Percentiles rank a stretch among this genome's conserved stretches.
Conservation (phyloP, 805 yeast genomes). For the Candida boleticola region DNA sequence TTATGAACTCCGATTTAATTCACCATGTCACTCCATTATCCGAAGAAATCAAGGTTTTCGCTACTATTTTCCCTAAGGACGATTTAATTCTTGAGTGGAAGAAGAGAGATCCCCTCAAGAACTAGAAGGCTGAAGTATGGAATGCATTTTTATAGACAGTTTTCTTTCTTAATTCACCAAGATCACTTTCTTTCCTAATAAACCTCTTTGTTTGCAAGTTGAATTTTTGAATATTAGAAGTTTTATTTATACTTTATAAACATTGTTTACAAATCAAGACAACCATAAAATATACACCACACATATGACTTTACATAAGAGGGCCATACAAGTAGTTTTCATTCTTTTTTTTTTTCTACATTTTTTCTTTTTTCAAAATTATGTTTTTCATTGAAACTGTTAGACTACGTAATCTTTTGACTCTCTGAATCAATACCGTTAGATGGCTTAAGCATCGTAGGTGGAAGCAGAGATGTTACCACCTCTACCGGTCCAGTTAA, state of each 20-base stretch:
- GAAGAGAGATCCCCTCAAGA: conserved; percentile 53
- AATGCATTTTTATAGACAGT: not conserved
- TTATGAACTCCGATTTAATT: conserved; percentile 72
- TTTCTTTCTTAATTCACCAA: not conserved
- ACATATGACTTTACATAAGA: too few relatives aligned
- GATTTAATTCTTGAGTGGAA: conserved; percentile 80
- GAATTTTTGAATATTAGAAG: too few relatives aligned
- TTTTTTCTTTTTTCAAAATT: too few relatives aligned
- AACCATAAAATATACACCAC: too few relatives aligned
- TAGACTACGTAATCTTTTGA: too few relatives aligned
- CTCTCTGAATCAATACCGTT: too few relatives aligned
- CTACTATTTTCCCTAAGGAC: conserved; percentile 97
- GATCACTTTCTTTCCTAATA: not conserved
- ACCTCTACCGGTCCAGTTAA: conserved; percentile 99
- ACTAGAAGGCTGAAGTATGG: not conserved
- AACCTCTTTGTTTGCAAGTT: too few relatives aligned
- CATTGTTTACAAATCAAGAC: too few relatives aligned
- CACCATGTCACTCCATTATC: conserved; percentile 82
- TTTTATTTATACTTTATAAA: too few relatives aligned
- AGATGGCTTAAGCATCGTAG: conserved; percentile 74
- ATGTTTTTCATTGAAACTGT: too few relatives aligned
- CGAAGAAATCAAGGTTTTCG: conserved; percentile 93
- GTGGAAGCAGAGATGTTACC: conserved; percentile 96
- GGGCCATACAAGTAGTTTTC: too few relatives aligned
- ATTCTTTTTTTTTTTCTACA: too few relatives aligned